These are phyloP conservation scores for Euptelea pleiosperma DNA, from an alignment of 164 flowering plant species.

Conservation along the genomic window DNA sequence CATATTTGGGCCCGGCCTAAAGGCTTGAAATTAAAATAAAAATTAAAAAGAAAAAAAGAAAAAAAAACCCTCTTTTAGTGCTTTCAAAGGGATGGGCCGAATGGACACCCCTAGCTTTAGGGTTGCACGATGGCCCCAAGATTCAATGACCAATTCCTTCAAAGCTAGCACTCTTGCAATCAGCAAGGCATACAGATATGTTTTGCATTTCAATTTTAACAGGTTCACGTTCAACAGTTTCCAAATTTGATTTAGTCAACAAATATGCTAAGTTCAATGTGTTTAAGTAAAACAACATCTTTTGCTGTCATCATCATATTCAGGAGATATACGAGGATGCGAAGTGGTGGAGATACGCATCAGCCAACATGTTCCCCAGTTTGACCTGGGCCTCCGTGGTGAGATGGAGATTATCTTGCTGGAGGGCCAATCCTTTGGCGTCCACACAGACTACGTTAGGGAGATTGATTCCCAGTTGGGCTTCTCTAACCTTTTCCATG, in stretches of 20 bases:
- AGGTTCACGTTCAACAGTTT: too few species aligned
- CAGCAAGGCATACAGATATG: background rate
- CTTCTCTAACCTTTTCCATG: conserved; percentile 63
- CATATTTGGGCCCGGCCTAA: too few species aligned
- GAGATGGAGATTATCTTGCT: conserved; percentile 59
- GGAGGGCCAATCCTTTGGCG: conserved; percentile 60
- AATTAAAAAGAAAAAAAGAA: too few species aligned
- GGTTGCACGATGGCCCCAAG: too few species aligned
- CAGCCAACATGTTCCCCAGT: conserved; percentile 57
- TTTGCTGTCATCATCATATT: background rate
- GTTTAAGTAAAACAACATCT: background rate
- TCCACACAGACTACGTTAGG: conserved; percentile 66
- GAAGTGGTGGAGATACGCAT: conserved; percentile 46
- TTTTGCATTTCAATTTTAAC: too few species aligned
- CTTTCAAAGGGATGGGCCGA: too few species aligned
- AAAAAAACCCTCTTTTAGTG: too few species aligned
- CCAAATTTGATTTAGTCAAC: too few species aligned
- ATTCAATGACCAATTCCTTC: too few species aligned
- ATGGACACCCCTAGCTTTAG: too few species aligned
- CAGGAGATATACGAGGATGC: conserved; percentile 1
- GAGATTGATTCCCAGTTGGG: conserved; percentile 48
- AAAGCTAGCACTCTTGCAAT: background rate
- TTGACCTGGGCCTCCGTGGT: conserved; percentile 59
- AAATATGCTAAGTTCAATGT: too few species aligned
- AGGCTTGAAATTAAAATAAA: too few species aligned